Conservation (phyloP, 2,329 filamentous ascomycete species). For the Tolypocladium paradoxum region DNA sequence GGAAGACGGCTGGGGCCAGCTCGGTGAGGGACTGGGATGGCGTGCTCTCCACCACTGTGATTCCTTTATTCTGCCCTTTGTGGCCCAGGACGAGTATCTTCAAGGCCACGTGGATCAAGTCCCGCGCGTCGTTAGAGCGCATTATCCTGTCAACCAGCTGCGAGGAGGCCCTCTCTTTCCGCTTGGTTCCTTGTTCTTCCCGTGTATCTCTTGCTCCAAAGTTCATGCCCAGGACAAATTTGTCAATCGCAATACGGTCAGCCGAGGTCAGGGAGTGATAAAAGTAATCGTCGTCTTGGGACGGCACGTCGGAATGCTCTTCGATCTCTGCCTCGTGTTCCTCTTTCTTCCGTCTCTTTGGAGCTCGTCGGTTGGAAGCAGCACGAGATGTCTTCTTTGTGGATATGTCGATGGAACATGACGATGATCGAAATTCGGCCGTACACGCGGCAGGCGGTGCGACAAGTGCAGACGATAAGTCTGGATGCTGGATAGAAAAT, state of each 20-base stretch:
- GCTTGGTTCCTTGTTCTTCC: not conserved
- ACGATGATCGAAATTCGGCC: constrained; percentile 15
- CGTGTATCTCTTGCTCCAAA: not conserved
- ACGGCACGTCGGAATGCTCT: not conserved
- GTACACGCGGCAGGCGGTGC: constrained; percentile 14
- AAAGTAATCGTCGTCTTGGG: constrained; percentile 2
- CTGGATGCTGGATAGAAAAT: constrained; percentile 26
- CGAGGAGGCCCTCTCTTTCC: not conserved
- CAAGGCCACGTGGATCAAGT: constrained; percentile 10
- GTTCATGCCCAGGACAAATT: constrained; percentile 15
- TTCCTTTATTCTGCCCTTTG: constrained; percentile 9
- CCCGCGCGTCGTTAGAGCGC: not conserved
- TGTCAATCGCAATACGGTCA: constrained; percentile 18
- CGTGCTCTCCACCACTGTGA: constrained; percentile 9
- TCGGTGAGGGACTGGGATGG: constrained; percentile 12
- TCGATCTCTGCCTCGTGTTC: not conserved
- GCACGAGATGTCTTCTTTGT: not conserved
- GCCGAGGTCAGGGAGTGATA: constrained; percentile 7
- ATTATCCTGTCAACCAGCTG: not conserved
- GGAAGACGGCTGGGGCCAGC: constrained; percentile 24
- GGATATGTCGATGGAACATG: constrained; percentile 14
- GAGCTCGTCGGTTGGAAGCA: not conserved
- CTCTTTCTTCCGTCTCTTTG: constrained; percentile 4
- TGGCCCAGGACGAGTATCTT: constrained; percentile 16
- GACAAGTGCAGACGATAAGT: constrained; percentile 18